Evolutionary conservation across 2,329 filamentous ascomycete genomes (phyloP).

Genomic region (Exophiala sideris): DNA sequence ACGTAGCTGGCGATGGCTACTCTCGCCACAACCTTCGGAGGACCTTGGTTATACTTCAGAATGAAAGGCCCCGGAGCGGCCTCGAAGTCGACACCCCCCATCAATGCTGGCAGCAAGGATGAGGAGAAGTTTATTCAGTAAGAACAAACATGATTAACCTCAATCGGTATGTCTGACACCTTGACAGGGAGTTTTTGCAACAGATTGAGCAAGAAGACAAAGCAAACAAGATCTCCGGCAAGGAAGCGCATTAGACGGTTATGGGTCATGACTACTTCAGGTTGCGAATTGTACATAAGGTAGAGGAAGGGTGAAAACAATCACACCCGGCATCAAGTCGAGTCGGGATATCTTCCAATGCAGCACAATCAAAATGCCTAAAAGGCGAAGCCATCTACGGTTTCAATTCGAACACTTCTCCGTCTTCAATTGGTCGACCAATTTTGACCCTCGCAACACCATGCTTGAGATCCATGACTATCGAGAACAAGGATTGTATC

Average conservation of each 20-base stretch:
- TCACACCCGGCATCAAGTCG: slow-evolving; percentile 3
- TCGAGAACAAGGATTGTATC: slow-evolving; percentile 37
- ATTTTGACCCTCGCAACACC: slow-evolving; percentile 33
- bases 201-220: slow-evolving; percentile 48
- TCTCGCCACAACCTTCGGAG: slow-evolving; percentile 49
- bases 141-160: slow-evolving; percentile 4
- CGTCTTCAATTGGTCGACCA: slow-evolving; percentile 34
- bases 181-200: slow-evolving; percentile 49
- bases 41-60: slow-evolving; percentile 38
- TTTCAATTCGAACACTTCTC: slow-evolving; percentile 31
- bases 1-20: slow-evolving; percentile 60
- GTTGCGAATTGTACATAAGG: slow-evolving; percentile 22
- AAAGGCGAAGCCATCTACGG: slow-evolving; percentile 16
- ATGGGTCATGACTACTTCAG: not conserved
- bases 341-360: not conserved
- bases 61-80: slow-evolving; percentile 47
- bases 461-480: slow-evolving; percentile 39
- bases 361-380: not conserved
- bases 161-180: not conserved
- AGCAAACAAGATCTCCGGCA: slow-evolving; percentile 32
- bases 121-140: slow-evolving; percentile 69
- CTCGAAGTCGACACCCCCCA: slow-evolving; percentile 53
- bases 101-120: slow-evolving; percentile 64
- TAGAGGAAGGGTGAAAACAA: slow-evolving; percentile 18
- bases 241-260: slow-evolving; percentile 22